Base-by-base conservation (phyloP, 2,329 filamentous ascomycete genomes). In the Aspergillus sp. region DNA sequence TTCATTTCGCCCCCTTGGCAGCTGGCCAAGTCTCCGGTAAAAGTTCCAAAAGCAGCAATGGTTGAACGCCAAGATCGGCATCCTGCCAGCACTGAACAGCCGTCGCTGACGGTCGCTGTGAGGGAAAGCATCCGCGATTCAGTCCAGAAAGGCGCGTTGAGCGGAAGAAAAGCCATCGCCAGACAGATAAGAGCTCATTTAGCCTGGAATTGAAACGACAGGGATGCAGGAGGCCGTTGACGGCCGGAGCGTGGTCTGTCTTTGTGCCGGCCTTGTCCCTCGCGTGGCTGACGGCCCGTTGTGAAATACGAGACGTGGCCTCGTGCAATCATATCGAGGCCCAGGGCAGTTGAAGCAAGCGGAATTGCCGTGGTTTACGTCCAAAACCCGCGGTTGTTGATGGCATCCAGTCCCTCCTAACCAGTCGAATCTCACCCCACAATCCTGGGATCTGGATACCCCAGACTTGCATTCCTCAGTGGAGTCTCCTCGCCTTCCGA, bases 361-460 rank as follows among this genome's bases (percentile, higher is more conserved):
- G 34, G 34, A 41, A 41, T 23, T 53, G 50, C 50, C 50, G 50
- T 53, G 50, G 31, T 53, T 53, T 34, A 38, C 50, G 23, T 38
- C 30, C 50, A 38, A 43, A 17, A 41, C 15, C 13, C 34, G 8
- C 34, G 11, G 34, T 41, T 31, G 25, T 41, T 54, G 31, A 7
- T 38, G 50, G 4, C 30, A 22, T 8, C 15, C 30, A 54, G 19
- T 25, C 31, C 4, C 25, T 38, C n/a, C 19, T 43, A 31, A 23
- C 51, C 50, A 53, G 50, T 53, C n/a, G 41, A 22, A 54, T 17
- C 19, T 54, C 51, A 43, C 51, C 51, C 51, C 51, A 54, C 51
- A 54, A 25, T 30, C 50, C 50, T 25, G 28, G 54, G 58, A 54
- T 63, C 49, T 43, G 22, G n/a, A 23, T 45, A 63, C 57, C 61